Conservation (phyloP, 192 early-diverging fungal species). For the Coemansia sp. region DNA sequence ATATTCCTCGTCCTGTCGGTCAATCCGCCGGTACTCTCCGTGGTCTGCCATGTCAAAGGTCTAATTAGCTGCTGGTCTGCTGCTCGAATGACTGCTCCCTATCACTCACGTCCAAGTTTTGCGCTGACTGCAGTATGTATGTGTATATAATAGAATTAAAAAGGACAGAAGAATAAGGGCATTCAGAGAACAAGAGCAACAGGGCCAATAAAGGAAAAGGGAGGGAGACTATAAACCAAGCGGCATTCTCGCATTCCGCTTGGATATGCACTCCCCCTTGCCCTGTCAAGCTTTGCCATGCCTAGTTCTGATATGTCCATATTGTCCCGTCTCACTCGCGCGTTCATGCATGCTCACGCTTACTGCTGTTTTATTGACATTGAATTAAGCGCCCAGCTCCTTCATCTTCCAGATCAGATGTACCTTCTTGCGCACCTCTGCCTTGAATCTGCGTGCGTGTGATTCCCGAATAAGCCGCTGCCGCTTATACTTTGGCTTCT, state of each 20-base stretch:
- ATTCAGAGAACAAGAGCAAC: too few relatives aligned
- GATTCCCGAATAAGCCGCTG: constrained; percentile 52
- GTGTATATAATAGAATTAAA: neutral
- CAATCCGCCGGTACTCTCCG: constrained; percentile 20
- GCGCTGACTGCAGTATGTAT: neutral
- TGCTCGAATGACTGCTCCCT: too few relatives aligned
- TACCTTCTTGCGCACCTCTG: constrained; percentile 63
- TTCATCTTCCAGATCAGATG: constrained; percentile 66
- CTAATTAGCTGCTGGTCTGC: neutral
- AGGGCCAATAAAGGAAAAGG: too few relatives aligned
- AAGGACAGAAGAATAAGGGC: neutral
- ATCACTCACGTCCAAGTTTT: too few relatives aligned
- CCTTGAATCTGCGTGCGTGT: constrained; percentile 60
- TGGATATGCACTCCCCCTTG: too few relatives aligned
- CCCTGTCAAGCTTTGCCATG: too few relatives aligned
- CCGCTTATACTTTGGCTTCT: constrained; percentile 65
- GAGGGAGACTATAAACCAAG: too few relatives aligned
- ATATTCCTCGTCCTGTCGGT: constrained; percentile 8
- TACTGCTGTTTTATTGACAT: too few relatives aligned
- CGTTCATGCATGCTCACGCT: too few relatives aligned
- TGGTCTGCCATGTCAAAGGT: constrained; percentile 11
- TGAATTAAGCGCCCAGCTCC: constrained; percentile 31
- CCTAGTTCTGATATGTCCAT: too few relatives aligned
- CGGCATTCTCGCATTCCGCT: too few relatives aligned
- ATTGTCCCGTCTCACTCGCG: too few relatives aligned